Evolutionary conservation across 805 yeast genomes (phyloP), one percentile per base, ranked within the genome.

Genomic region (Yamadazyma insecticola): DNA sequence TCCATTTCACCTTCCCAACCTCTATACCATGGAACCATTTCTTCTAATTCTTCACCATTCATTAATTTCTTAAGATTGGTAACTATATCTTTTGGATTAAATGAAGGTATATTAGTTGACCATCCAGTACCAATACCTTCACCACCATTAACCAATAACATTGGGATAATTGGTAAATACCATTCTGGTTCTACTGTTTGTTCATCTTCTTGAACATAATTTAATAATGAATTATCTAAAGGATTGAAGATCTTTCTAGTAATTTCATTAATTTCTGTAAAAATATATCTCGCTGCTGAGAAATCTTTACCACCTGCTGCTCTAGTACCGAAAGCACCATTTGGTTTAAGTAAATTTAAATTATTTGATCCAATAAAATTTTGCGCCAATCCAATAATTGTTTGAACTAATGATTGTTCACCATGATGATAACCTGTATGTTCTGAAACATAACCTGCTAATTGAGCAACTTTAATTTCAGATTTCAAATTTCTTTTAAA

Each of bases 121-220:
- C 97, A 92, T 44, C 98, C 98, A 28, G 98, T 89, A 40, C 98
- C 98, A 55, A 92, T 92, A 64, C 98, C 98, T 59, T 92, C 98
- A 6, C 90, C 72, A 36, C 98, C 98, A 51, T 92, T 92, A 4
- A 92, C 95, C 39, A 92, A 68, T n/a, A 92, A 53, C 86, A 88
- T 85, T 7, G 98, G 98, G 23, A 92, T 46, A n/a, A 92, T 78
- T 1, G 98, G 98, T 24, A 86, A 66, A 56, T 87, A 92, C 88
- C 94, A 87, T 47, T 85, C 88, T 0, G 98, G 98, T 55, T 92
- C 98, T 13, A 90, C 95, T 0, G 90, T 78, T 41, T 76, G 80
- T 47, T 87, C 97, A 61, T 92, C 98, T 53, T 89, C 98, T 51
- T 86, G 88, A 36, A 87, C 65, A 55, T 90, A 90, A 0, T 69